Base-by-base conservation (phyloP, 1,139 yeast genomes). In the Ogataea hybrid region DNA sequence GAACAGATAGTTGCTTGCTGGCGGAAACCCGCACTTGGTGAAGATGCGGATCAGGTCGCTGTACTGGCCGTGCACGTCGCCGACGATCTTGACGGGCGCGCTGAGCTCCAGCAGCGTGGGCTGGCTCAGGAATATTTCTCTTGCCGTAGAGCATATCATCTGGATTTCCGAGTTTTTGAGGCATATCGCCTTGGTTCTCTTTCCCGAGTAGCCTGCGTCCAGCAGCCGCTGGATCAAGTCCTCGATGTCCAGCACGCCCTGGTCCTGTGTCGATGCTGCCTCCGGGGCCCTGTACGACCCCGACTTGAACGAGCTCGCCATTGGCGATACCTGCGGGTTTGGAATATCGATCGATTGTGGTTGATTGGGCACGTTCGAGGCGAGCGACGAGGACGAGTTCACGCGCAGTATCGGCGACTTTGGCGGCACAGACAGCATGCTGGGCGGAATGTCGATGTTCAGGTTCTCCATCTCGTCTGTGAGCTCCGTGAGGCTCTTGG, bases 21-120 rank as follows among this genome's bases (percentile, higher is more conserved):
- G 98, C n/a, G 98, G 98, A 66, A 88, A 92, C 17, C 97, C 98
- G 69, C 97, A 90, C 69, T 87, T 88, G 37, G 95, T 89, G 64
- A 92, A 92, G 53, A 92, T 75, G 52, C 97, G 77, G 51, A 92
- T 81, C 54, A 92, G 70, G 65, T 92, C 98, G 40, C 89, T 86
- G 64, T 83, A 92, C 63, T 92, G 98, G 15, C 98, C 97, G 65
- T 92, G 98, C 28, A 92, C 95, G 62, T 92, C 98, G 34, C 97
- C 98, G 6, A 90, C 97, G 30, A 92, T 90, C 65, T 92, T 92
- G 14, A 92, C 98, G 0, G 98, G 97, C 0, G 97, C 96, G 14
- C 89, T 80, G 48, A 92, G 70, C 62, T 92, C 97, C 42, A 92
- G 69, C 43, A 92, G 67, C 6, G 96, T 76, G 4, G 98, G 98